These are phyloP conservation scores for Trebouxia sp. DNA, from an alignment of 139 green algal species.

Conservation along the genomic window DNA sequence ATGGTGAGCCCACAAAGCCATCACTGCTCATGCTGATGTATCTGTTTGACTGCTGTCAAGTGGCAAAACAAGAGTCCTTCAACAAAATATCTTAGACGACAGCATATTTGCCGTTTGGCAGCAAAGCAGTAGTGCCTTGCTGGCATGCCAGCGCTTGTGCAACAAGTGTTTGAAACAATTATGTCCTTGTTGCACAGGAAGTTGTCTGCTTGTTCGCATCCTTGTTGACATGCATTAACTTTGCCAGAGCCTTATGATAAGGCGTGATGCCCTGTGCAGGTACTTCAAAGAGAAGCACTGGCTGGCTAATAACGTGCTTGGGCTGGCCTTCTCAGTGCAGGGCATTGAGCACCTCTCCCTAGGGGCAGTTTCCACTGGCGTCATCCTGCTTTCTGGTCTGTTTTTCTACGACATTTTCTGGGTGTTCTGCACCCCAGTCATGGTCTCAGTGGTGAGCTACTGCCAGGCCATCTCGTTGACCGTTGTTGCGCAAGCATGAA, in stretches of 20 bases:
- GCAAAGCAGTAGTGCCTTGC: too few species aligned
- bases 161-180: too few species aligned
- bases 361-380: constrained; percentile 65
- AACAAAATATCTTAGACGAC: too few species aligned
- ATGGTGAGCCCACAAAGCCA: not conserved
- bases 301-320: constrained; percentile 96
- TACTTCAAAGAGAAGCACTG: constrained; percentile 92
- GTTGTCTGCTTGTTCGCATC: too few species aligned
- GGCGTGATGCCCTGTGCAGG: constrained; percentile 54
- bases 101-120: too few species aligned
- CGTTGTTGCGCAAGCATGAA: not conserved
- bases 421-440: constrained; percentile 98
- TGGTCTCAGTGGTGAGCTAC: constrained; percentile 81
- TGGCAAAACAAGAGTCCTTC: too few species aligned
- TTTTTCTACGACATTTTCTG: constrained; percentile 99
- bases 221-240: too few species aligned
- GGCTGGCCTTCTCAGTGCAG: constrained; percentile 89
- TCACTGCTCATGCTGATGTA: not conserved
- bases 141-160: too few species aligned
- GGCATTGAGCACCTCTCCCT: constrained; percentile 96
- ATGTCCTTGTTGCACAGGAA: too few species aligned
- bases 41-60: not conserved
- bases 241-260: too few species aligned
- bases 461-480: too few species aligned
- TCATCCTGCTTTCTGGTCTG: constrained; percentile 88